Base-by-base conservation (phyloP, 2,329 filamentous ascomycete species). In the Aspergillus sp. region DNA sequence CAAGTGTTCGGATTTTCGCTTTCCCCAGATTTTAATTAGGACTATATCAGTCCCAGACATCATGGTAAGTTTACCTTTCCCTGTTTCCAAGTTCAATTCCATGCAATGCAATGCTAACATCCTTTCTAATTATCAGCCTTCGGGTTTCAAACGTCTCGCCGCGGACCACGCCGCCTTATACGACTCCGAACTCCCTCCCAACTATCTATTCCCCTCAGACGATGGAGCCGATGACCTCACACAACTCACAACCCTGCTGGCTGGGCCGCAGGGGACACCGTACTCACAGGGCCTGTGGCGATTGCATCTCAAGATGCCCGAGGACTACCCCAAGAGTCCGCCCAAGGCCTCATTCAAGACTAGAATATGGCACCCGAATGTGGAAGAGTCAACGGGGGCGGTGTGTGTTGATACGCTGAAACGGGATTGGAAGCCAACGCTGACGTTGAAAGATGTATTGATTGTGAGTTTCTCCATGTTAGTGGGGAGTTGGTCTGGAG, bases 321-420 rank as follows among this genome's bases (percentile, higher is more conserved):
- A 73, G 12, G 73, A 72, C n/a, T 81, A 82, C 52, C 67, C 71
- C 6, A 63, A 64, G 46, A 73, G 61, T 48, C 70, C 62, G 40
- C 71, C 66, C 37, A 83, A 79, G 33, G 81, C 80, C 2, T 71
- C 72, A 29, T 83, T 84, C 57, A 73, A 72, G 42, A 83, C 80
- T 3, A 70, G 74, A 5, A 77, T 83, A 50, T 84, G 79, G 72
- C 81, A 84, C 52, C 81, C 81, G 0, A 84, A 84, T 53, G 76
- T 84, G 39, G 80, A 83, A 49, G 77, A 81, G 41, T 66, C 70
- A n/a, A 78, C 76, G 0, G 81, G 81, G 5, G 75, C 75, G 1
- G 78, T 84, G 3, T 84, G 81, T 48, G 77, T 84, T 3, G 81
- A 83, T 64, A 83, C 81, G 2, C 57, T 84, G 36, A 84, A 83